phyloP scores from a whole-genome alignment of 192 early-diverging fungal species.

The Obelidium mucronatum region DNA sequence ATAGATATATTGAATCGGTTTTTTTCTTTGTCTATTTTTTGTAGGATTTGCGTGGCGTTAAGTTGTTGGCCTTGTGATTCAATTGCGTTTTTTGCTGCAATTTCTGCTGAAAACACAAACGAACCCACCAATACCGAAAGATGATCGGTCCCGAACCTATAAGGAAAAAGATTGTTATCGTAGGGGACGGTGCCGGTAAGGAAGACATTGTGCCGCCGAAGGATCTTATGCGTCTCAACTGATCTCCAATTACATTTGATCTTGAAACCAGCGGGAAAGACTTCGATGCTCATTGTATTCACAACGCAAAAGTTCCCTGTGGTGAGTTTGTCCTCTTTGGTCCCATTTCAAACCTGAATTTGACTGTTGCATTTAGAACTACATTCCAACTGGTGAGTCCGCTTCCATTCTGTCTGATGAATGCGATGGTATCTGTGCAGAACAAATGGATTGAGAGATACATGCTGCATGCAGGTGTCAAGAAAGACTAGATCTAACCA shows the following conservation, averaged over 20 bases:
- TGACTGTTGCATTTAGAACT: conserved; percentile 2
- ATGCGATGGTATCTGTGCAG: too few relatives aligned
- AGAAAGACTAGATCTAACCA: too few relatives aligned
- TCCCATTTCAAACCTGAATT: neutral
- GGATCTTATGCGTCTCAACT: too few relatives aligned
- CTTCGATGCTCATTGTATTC: conserved; percentile 80
- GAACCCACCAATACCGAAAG: too few relatives aligned
- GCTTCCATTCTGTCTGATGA: too few relatives aligned
- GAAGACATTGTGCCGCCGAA: too few relatives aligned
- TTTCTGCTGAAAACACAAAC: neutral
- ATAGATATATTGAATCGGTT: neutral
- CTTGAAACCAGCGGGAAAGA: conserved; percentile 71
- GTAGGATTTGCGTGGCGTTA: neutral
- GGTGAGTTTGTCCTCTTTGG: conserved; percentile 57
- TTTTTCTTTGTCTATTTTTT: neutral
- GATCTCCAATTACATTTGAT: too few relatives aligned
- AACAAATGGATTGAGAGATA: too few relatives aligned
- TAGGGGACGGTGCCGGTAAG: conserved; percentile 78
- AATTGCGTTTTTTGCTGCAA: neutral
- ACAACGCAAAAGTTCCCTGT: conserved; percentile 85
- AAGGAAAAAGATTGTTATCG: conserved; percentile 78
- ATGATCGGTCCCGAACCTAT: conserved; percentile 17
- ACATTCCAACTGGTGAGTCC: conserved; percentile 27
- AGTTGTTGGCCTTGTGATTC: neutral
- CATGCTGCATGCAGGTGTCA: too few relatives aligned